Evolutionary conservation across 1,284 basidiomycete species (phyloP), one percentile per base, ranked within the genome.

Genomic region (Ustilago xerochloae): DNA sequence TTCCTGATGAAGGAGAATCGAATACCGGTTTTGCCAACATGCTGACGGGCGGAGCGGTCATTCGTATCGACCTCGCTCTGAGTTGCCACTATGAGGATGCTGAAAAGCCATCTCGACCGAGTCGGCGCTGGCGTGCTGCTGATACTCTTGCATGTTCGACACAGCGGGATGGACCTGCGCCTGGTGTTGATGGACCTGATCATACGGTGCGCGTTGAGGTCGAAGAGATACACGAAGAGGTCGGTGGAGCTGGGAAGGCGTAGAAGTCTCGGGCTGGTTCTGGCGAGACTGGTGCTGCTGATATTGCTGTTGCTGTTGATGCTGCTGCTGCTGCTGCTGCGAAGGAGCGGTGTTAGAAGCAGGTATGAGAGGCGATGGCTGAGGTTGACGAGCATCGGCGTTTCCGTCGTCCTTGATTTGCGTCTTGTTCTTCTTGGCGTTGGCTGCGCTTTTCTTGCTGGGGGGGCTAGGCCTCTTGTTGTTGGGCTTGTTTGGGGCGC

Each of bases 381-480:
- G n/a, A n/a, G n/a, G n/a, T 26, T n/a, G 15, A 20, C 22, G 2
- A 16, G 24, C 26, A 22, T 15, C 41, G 16, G 9, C 22, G 12
- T 43, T 43, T 15, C 24, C 20, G 5, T 55, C 52, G 2, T 50
- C 43, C 9, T 26, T 49, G 33, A 29, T 12, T 13, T 43, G 22
- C 26, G 32, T 20, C 49, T 61, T 66, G 35, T 32, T 35, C 58
- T 66, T 66, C 18, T 66, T 66, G 3, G 30, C 53, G 24, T 28
- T 33, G 12, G 43, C 10, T 12, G 49, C 26, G 26, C 16, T 22
- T 32, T 63, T 63, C 56, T 63, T 63, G 28, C 48, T 58, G 6
- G 55, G 22, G 3, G 55, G 51, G 16, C 51, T 59, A 12, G 60
- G 18, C 38, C 51, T 50, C 47, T 62, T 59, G 28, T 24, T 35